Conservation (phyloP, 2,329 filamentous ascomycete species). For the Colletotrichum sojae region DNA sequence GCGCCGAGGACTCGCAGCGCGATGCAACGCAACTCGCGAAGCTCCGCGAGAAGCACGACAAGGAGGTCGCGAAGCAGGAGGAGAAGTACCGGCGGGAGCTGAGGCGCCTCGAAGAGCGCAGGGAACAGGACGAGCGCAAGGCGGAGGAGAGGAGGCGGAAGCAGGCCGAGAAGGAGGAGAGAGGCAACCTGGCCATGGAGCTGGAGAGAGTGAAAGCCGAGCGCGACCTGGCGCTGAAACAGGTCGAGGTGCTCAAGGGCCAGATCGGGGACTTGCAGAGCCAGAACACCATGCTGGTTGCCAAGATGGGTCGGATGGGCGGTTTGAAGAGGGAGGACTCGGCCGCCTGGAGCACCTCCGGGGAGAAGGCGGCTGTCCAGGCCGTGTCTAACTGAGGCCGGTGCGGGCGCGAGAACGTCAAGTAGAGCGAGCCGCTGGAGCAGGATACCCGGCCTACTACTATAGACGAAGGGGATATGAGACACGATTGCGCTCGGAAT, state of each 20-base stretch:
- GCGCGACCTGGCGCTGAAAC: slow-evolving; percentile 65
- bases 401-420: slow-evolving; percentile 47
- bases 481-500: slow-evolving; percentile 17
- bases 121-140: slow-evolving; percentile 73
- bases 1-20: slow-evolving; percentile 62
- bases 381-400: slow-evolving; percentile 78
- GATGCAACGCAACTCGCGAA: slow-evolving; percentile 68
- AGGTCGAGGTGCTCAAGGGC: slow-evolving; percentile 67
- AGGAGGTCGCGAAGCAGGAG: slow-evolving; percentile 75
- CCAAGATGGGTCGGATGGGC: slow-evolving; percentile 58
- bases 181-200: slow-evolving; percentile 63
- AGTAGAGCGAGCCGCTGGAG: background rate
- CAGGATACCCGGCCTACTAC: slow-evolving; percentile 20
- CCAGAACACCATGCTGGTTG: slow-evolving; percentile 72
- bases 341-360: slow-evolving; percentile 46
- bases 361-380: slow-evolving; percentile 21
- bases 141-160: slow-evolving; percentile 67
- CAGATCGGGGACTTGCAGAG: slow-evolving; percentile 71
- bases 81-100: slow-evolving; percentile 77
- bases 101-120: slow-evolving; percentile 74
- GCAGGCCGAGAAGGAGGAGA: slow-evolving; percentile 67
- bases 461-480: background rate
- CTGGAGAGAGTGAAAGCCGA: slow-evolving; percentile 67
- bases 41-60: slow-evolving; percentile 74
- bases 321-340: slow-evolving; percentile 52